Percentiles rank a stretch among this genome's conserved stretches.
Evolutionary conservation across 2,329 filamentous ascomycete genomes (phyloP).

Genomic region (Colletotrichum liriopes): DNA sequence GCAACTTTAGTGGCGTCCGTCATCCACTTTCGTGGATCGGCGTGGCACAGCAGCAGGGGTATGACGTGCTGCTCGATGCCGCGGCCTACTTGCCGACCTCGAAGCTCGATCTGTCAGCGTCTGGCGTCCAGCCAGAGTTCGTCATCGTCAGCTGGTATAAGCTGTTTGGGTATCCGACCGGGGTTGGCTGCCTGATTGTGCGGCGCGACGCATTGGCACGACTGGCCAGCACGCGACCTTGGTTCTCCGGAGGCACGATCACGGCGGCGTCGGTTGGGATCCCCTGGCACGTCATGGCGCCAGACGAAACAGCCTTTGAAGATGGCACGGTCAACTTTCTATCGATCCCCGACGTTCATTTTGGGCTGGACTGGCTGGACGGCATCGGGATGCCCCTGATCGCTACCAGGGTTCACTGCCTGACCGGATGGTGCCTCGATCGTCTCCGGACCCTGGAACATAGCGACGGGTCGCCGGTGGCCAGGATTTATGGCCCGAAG

Average conservation of each 20-base stretch:
- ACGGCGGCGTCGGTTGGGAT: conserved; percentile 50
- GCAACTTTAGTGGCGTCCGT: conserved; percentile 61
- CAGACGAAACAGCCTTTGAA: conserved; percentile 54
- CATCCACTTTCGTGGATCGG: conserved; percentile 57
- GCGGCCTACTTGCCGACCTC: conserved; percentile 58
- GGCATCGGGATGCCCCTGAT: conserved; percentile 49
- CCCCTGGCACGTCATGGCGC: conserved; percentile 51
- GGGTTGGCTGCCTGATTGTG: conserved; percentile 58
- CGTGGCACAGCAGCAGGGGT: conserved; percentile 55
- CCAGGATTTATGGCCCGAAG: conserved; percentile 54
- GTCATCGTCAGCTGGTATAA: conserved; percentile 60
- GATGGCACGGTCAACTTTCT: conserved; percentile 60
- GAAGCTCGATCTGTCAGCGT: conserved; percentile 51
- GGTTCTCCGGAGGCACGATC: conserved; percentile 59
- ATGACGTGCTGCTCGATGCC: conserved; percentile 58
- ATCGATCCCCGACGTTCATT: conserved; percentile 55
- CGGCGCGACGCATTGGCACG: conserved; percentile 50
- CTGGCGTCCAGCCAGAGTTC: conserved; percentile 55
- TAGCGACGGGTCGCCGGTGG: conserved; percentile 52
- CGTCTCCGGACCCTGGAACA: conserved; percentile 51
- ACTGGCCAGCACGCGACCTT: conserved; percentile 52
- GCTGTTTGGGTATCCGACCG: conserved; percentile 59
- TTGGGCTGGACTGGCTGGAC: conserved; percentile 56
- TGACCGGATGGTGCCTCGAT: conserved; percentile 56
- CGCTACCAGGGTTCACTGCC: conserved; percentile 52